A percentile compares a stretch with the other conserved stretches of the same genome.
Conservation (phyloP, 495 filamentous ascomycete genomes). For the Aspergillus homomorphus region DNA sequence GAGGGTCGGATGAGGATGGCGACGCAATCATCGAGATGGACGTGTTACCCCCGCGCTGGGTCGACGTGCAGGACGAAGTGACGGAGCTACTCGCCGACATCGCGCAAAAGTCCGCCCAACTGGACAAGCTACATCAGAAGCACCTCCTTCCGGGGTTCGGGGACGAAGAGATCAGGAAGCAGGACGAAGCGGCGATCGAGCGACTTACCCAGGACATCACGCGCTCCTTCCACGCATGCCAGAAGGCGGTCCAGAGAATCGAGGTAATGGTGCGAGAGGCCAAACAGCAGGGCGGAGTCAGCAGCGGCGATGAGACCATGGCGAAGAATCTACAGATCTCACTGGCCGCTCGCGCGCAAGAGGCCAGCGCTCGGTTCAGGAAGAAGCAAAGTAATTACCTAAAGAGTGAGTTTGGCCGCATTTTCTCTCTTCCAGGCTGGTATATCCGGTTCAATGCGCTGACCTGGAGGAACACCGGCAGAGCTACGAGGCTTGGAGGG, state of each 20-base stretch:
- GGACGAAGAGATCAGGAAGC: conserved; percentile 79
- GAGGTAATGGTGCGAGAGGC: conserved; percentile 79
- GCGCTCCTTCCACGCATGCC: conserved; percentile 81
- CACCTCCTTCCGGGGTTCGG: conserved; percentile 96
- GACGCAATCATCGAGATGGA: conserved; percentile 99
- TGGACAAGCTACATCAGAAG: conserved; percentile 94
- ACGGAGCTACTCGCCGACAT: conserved; percentile 77
- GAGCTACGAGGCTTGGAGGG: conserved; percentile 81
- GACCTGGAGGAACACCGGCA: conserved; percentile 31
- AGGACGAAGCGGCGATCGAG: conserved; percentile 88
- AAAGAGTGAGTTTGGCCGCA: conserved; percentile 61
- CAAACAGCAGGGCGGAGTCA: conserved; percentile 64
- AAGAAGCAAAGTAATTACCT: conserved; percentile 97
- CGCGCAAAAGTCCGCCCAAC: conserved; percentile 71
- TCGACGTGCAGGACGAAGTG: conserved; percentile 92
- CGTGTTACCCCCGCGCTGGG: conserved; percentile 89
- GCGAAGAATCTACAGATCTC: conserved; percentile 92
- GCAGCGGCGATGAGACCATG: conserved; percentile 85
- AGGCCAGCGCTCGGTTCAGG: conserved; percentile 85
- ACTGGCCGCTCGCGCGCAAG: conserved; percentile 82
- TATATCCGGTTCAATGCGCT: not conserved
- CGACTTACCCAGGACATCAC: conserved; percentile 86
- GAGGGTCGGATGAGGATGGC: conserved; percentile 78
- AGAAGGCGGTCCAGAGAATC: conserved; percentile 80
- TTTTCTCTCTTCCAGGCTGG: not conserved